Conservation (phyloP, 1,284 basidiomycete species). For the Porogramme epimiltina region DNA sequence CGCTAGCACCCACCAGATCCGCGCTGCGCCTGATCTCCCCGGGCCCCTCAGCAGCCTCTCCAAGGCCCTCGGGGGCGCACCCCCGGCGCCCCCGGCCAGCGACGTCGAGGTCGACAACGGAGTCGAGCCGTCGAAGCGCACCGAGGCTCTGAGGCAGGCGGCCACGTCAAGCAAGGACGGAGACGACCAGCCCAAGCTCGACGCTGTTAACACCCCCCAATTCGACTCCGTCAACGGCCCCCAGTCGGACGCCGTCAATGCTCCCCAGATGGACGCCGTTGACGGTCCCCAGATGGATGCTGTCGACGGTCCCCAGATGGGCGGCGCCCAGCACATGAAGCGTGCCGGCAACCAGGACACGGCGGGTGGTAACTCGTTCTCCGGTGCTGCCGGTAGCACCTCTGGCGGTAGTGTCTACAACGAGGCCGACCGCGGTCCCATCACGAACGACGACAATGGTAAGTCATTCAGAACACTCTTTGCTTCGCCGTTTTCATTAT, state of each 20-base stretch:
- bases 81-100: too few relatives aligned
- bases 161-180: background rate
- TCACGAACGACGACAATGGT: conserved; percentile 6
- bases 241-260: too few relatives aligned
- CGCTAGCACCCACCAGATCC: conserved; percentile 5
- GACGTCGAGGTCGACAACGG: background rate
- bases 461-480: background rate
- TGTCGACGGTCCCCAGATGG: too few relatives aligned
- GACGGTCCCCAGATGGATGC: too few relatives aligned
- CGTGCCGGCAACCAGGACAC: conserved; percentile 18
- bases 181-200: conserved; percentile 8
- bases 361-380: conserved; percentile 31
- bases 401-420: conserved; percentile 22
- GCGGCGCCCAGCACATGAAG: conserved; percentile 3
- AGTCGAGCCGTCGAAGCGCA: background rate
- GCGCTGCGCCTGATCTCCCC: background rate
- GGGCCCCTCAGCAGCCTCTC: background rate
- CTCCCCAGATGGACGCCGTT: too few relatives aligned
- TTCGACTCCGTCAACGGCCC: too few relatives aligned
- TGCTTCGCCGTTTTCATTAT: background rate
- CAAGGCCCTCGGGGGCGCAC: background rate
- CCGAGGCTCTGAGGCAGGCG: conserved; percentile 8
- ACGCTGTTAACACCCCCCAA: too few relatives aligned
- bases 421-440: conserved; percentile 13
- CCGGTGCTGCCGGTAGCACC: conserved; percentile 25